phyloP scores from a whole-genome alignment of 495 filamentous ascomycete genomes.

The Elasticomyces elasticus region DNA sequence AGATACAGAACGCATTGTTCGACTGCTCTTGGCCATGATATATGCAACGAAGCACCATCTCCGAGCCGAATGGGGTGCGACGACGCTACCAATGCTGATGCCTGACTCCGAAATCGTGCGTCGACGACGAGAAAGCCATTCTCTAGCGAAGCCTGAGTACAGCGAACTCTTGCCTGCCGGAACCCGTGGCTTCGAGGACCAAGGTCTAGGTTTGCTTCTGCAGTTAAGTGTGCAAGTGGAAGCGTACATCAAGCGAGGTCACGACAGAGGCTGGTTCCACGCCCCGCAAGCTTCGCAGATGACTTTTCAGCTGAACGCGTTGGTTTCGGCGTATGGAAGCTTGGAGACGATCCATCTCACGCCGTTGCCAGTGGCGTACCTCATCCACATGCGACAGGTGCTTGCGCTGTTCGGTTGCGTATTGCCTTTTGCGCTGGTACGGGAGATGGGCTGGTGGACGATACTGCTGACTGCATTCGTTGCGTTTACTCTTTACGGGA shows the following conservation, averaged over 20 bases:
- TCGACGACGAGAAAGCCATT: constrained; percentile 11
- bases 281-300: constrained; percentile 53
- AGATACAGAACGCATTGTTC: constrained; percentile 50
- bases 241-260: constrained; percentile 53
- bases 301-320: constrained; percentile 50
- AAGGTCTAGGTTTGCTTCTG: constrained; percentile 54
- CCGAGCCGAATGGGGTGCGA: constrained; percentile 60
- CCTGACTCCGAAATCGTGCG: constrained; percentile 7
- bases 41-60: constrained; percentile 69
- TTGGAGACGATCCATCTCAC: constrained; percentile 70
- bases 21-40: constrained; percentile 60
- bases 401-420: constrained; percentile 60
- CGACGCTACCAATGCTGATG: constrained; percentile 24
- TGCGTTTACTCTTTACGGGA: constrained; percentile 64
- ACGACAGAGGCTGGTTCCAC: constrained; percentile 50
- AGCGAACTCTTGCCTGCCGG: constrained; percentile 49
- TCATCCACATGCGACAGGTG: constrained; percentile 70
- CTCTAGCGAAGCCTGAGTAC: constrained; percentile 50
- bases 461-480: constrained; percentile 57
- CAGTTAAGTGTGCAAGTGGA: constrained; percentile 62
- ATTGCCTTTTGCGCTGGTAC: constrained; percentile 65
- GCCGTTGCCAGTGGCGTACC: constrained; percentile 63
- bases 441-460: constrained; percentile 62
- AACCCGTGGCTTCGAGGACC: constrained; percentile 50
- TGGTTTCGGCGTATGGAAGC: constrained; percentile 56